Evolutionary conservation across 2,329 filamentous ascomycete genomes (phyloP).

Genomic region (Fusarium mundagurra): DNA sequence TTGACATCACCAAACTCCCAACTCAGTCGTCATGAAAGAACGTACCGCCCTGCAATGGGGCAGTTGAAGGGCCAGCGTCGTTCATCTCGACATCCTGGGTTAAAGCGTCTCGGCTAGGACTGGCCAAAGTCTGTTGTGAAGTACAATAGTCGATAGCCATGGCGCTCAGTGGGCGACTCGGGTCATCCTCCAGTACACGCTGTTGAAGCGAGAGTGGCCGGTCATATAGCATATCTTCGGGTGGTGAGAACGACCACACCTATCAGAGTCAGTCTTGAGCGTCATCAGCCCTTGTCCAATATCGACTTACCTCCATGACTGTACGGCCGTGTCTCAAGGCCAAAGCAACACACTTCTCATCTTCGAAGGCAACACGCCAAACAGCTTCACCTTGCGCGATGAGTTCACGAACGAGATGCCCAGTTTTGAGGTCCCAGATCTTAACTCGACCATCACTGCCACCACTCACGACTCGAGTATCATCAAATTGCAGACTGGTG

Average conservation of each 20-base stretch:
- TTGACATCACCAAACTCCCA: neutral
- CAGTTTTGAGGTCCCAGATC: constrained; percentile 96
- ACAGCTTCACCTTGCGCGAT: constrained; percentile 93
- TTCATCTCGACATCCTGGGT: constrained; percentile 65
- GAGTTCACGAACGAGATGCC: constrained; percentile 88
- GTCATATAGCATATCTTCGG: constrained; percentile 72
- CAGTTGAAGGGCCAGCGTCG: constrained; percentile 65
- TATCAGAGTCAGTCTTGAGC: constrained; percentile 53
- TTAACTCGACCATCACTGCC: constrained; percentile 98
- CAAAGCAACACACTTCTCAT: constrained; percentile 97
- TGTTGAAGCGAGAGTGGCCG: constrained; percentile 61
- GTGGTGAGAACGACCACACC: constrained; percentile 96
- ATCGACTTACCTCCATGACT: constrained; percentile 89
- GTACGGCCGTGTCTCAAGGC: constrained; percentile 86
- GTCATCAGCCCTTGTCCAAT: neutral
- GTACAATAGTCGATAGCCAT: constrained; percentile 57
- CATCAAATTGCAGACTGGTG: constrained; percentile 96
- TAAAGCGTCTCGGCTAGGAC: constrained; percentile 48
- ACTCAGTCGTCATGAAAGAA: constrained; percentile 62
- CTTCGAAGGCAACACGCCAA: constrained; percentile 97
- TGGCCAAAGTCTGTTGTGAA: constrained; percentile 42
- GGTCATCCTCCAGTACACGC: constrained; percentile 56
- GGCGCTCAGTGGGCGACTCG: constrained; percentile 62
- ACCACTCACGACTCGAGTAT: constrained; percentile 92
- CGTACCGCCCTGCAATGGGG: constrained; percentile 59